Evolutionary conservation across 306 rosid species (phyloP), one percentile per base, ranked within the genome.

Genomic region (Prinsepia uniflora): DNA sequence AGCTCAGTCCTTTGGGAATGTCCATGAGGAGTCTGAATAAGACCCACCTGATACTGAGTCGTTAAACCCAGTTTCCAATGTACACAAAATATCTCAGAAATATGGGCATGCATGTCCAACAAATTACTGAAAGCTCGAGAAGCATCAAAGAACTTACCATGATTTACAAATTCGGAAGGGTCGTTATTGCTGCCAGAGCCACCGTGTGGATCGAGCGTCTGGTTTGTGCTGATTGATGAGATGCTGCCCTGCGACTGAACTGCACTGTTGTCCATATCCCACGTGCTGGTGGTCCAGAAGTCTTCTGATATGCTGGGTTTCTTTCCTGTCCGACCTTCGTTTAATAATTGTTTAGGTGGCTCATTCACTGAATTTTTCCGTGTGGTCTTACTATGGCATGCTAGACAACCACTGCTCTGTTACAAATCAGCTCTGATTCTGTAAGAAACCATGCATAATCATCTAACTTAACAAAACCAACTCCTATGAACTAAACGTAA

Each of bases 361-460:
- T 66, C 80, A 75, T 86, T 81, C 73, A 63, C 71, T 11, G 73
- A 67, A 52, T 78, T 36, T 58, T 45, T 60, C 65, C 72, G 15
- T 79, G 77, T 69, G 24, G 88, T 83, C 62, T 86, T 91, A 59
- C 76, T 81, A 83, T 74, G 75, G 88, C 92, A 83, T 71, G 88
- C 89, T 86, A 94, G 84, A 89, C 99, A 94, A 84, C 95, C 97
- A 87, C 99, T 94, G 99, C 92, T 87, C 99, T 94, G 99, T 93
- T 87, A 76, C 96, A 93, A 83, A 94, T 70, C 82, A 83, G 79
- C 73, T 74, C 79, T 66, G 56, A 69, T 86, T 88, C 97, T 80
- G 88, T 88, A 85, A 93, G 75, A 82, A 70, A 86, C 80, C 85
- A 77, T 72, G 74, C 71, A 81, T 13, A 73, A 72, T 63, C n/a